Evolutionary conservation across 805 yeast species (phyloP), one percentile per base, ranked within the genome.

Genomic region (Candida ovalis): DNA sequence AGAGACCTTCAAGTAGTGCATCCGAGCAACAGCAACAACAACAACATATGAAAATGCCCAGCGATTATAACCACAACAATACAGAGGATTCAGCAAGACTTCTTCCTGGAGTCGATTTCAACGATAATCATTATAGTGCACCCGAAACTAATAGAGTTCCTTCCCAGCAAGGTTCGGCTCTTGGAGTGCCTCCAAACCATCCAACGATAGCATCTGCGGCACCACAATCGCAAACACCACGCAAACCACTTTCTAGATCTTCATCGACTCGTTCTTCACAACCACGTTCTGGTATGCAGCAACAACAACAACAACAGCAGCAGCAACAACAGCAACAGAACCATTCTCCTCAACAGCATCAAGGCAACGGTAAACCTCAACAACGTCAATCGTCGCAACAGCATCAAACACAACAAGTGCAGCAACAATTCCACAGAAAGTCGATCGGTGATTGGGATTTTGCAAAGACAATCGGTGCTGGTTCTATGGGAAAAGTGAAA

Each of bases 401-500:
- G 22, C 55, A 56, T 22, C 74, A 50, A 28, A 46, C 42, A 30
- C 54, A 45, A 19, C 60, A 53, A 21, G 49, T 45, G 24, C 56
- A 57, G 22, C 74, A 73, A 53, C 82, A 78, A 56, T 86, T 87
- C 57, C 92, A 90, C 64, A 80, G 98, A 54, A 86, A 85, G 50
- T 78, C 96, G 4, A 85, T 92, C 46, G 99, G 98, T 13, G 97
- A 94, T 55, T 92, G 99, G 99, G 96, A 88, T 58, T 91, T 92
- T 58, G 77, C 88, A 49, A 89, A 89, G 67, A 90, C 97, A 2
- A 87, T 94, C 41, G 99, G 99, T 39, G 96, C 98, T 2, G 99
- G 99, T 3, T 89, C 97, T 0, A 94, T 94, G 99, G 99, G 99
- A 50, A 95, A 92, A 66, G 99, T 94, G 43, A 94, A 94, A 69